phyloP scores from a whole-genome alignment of 2,329 filamentous ascomycete species.

The Clarireedia homoeocarpa region DNA sequence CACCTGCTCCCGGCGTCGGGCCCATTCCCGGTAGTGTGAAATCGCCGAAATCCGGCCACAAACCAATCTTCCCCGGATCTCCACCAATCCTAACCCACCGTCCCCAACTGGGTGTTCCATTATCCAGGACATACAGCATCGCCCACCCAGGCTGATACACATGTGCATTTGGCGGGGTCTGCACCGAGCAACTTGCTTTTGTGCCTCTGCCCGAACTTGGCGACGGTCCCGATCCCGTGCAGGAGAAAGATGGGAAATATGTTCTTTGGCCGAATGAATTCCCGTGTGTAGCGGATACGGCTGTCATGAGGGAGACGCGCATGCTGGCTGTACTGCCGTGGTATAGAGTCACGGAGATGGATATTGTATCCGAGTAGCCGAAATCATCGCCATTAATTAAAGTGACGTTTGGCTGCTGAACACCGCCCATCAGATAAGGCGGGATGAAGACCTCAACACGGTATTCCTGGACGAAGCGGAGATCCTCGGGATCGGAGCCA shows the following conservation, averaged over 20 bases:
- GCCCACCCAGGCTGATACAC: constrained; percentile 56
- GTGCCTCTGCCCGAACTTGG: constrained; percentile 19
- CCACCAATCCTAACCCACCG: constrained; percentile 58
- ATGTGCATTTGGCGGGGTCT: constrained; percentile 47
- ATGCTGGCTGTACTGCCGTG: background rate
- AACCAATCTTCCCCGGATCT: constrained; percentile 50
- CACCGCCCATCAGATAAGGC: constrained; percentile 47
- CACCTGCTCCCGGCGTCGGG: background rate
- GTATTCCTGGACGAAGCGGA: constrained; percentile 38
- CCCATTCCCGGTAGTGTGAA: constrained; percentile 26
- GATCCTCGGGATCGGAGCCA: constrained; percentile 35
- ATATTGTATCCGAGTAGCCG: background rate
- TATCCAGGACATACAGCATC: constrained; percentile 55
- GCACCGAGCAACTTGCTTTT: constrained; percentile 19
- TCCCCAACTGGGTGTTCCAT: constrained; percentile 52
- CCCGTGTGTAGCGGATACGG: constrained; percentile 40
- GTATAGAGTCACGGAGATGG: background rate
- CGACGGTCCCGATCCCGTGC: constrained; percentile 29
- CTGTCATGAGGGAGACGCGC: constrained; percentile 4
- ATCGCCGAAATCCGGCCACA: constrained; percentile 47
- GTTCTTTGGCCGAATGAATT: constrained; percentile 63
- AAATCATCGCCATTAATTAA: constrained; percentile 30
- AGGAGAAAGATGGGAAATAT: constrained; percentile 41
- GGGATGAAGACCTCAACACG: constrained; percentile 57
- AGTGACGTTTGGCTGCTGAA: constrained; percentile 44